Evolutionary conservation across 1,139 yeast species (phyloP).

Genomic region (Blastobotrys illinoisensis): DNA sequence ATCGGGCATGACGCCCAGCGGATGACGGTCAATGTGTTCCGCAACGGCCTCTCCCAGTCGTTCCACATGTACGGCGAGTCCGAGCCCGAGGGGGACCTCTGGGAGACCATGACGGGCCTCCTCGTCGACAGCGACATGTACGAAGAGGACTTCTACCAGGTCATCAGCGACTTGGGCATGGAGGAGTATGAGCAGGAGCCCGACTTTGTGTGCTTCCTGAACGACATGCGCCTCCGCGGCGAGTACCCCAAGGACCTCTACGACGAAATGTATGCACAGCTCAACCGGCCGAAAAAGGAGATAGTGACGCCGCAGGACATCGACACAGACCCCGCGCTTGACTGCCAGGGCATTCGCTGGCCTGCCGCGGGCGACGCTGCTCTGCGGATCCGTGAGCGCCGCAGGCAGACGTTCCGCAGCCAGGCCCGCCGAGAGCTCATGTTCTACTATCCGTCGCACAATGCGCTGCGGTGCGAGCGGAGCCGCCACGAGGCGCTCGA

Average conservation of each 20-base stretch:
- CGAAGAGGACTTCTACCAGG: background rate
- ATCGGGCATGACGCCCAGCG: background rate
- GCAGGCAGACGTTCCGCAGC: background rate
- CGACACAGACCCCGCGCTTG: background rate
- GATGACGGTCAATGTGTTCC: background rate
- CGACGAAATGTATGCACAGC: background rate
- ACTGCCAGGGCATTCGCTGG: background rate
- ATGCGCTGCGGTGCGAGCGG: slow-evolving; percentile 12
- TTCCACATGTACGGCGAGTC: background rate
- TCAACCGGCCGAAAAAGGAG: background rate
- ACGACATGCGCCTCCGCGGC: background rate
- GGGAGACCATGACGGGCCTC: background rate
- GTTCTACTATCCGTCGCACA: background rate
- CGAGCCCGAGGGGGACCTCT: background rate
- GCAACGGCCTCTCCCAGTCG: background rate
- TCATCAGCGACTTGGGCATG: background rate
- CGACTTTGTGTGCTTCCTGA: background rate
- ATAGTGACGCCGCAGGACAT: background rate
- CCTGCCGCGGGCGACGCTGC: background rate
- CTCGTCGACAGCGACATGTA: background rate
- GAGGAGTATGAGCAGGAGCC: background rate
- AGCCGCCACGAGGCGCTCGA: background rate
- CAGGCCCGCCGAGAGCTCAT: background rate
- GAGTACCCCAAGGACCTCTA: background rate
- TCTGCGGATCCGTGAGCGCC: background rate